Evolutionary conservation across 805 yeast species (phyloP).

Genomic region (Kodamaea sagamina): DNA sequence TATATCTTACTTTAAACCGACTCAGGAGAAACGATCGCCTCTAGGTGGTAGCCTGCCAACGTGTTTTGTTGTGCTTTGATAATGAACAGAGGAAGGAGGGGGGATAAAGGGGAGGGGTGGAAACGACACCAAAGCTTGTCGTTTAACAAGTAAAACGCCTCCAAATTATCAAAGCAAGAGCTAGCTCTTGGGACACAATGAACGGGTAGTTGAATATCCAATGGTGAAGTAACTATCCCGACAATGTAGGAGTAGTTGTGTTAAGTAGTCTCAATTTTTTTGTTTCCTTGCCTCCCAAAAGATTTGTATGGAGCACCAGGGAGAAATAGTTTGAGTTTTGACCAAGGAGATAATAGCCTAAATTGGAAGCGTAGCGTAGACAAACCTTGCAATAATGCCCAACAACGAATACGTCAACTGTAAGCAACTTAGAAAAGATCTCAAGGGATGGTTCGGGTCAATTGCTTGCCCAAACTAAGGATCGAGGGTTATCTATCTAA

Average conservation of each 20-base stretch:
- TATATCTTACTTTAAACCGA: too few relatives aligned
- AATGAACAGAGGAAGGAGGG: conserved; percentile 5
- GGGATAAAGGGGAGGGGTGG: conserved; percentile 1
- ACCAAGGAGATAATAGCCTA: conserved; percentile 1
- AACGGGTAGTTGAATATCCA: conserved; percentile 1
- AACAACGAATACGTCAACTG: too few relatives aligned
- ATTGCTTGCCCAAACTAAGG: too few relatives aligned
- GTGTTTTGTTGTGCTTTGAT: background rate
- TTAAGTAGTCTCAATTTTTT: conserved; percentile 3
- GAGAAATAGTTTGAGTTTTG: background rate
- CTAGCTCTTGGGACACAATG: conserved; percentile 3
- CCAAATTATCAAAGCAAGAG: background rate
- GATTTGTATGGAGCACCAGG: background rate
- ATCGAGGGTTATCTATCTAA: too few relatives aligned
- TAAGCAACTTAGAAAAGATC: too few relatives aligned
- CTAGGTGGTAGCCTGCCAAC: background rate
- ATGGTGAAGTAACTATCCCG: conserved; percentile 1
- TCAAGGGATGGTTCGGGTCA: too few relatives aligned
- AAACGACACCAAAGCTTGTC: conserved; percentile 2
- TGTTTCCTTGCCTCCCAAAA: conserved; percentile 1
- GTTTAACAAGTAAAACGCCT: background rate
- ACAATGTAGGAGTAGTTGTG: conserved; percentile 5
- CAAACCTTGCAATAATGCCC: background rate
- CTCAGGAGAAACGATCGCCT: background rate
- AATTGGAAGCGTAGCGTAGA: background rate